Evolutionary conservation across 805 yeast genomes (phyloP).

Genomic region (Suhomyces kilbournensis): DNA sequence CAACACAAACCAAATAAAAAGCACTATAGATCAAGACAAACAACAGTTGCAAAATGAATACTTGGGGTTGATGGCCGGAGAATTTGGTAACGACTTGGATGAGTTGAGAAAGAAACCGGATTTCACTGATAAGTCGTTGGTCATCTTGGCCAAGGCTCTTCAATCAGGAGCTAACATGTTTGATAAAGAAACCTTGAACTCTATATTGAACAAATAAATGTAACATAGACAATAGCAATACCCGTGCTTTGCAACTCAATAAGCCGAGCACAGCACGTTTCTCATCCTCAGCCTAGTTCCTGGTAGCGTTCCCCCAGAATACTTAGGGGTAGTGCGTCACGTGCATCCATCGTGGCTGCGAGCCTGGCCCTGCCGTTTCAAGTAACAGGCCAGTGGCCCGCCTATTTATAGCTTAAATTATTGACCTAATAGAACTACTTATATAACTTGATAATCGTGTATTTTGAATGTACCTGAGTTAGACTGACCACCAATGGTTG

Average conservation of each 20-base stretch:
- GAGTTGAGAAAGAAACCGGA: constrained; percentile 61
- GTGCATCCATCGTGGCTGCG: neutral
- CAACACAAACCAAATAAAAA: constrained; percentile 16
- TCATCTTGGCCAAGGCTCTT: constrained; percentile 53
- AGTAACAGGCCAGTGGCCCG: neutral
- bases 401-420: neutral
- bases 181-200: constrained; percentile 48
- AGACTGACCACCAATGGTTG: neutral
- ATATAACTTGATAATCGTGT: neutral
- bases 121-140: constrained; percentile 55
- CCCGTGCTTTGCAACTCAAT: neutral
- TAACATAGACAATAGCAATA: neutral
- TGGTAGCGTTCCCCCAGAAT: neutral
- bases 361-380: neutral
- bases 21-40: constrained; percentile 25
- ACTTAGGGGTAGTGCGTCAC: neutral
- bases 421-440: neutral
- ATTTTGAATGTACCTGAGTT: neutral
- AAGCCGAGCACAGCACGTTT: neutral
- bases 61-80: constrained; percentile 52
- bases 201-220: constrained; percentile 10
- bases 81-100: constrained; percentile 61
- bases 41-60: constrained; percentile 48
- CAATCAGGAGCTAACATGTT: constrained; percentile 60
- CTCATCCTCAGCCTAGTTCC: neutral